Conservation (phyloP, 108 stramenopile genomes). For the Seminavis robusta region DNA sequence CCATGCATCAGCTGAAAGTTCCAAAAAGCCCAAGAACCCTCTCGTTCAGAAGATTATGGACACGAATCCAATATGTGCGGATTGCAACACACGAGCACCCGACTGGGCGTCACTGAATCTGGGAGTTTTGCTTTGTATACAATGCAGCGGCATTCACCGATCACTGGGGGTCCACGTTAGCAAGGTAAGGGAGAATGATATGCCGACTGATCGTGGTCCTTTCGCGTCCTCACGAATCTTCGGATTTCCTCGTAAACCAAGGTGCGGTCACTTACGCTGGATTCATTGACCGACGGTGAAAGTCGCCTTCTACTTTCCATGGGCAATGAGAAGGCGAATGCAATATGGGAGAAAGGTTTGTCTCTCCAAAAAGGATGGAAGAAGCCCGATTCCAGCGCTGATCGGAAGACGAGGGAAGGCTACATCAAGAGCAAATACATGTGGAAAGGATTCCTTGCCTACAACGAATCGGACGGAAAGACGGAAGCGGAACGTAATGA, state of each 20-base stretch:
- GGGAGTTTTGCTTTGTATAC: constrained; percentile 91
- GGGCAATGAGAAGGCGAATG: constrained; percentile 74
- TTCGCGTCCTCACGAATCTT: no score
- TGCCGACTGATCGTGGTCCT: no score
- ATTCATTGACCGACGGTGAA: constrained; percentile 62
- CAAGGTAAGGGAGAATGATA: constrained; percentile 87
- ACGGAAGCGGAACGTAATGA: constrained; percentile 50
- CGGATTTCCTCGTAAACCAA: no score
- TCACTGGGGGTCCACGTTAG: constrained; percentile 96
- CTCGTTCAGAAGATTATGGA: constrained; percentile 57
- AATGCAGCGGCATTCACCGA: constrained; percentile 97
- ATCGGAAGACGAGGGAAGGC: constrained; percentile 70
- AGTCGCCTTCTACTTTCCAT: constrained; percentile 50
- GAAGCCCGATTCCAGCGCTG: constrained; percentile 47
- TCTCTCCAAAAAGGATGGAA: constrained; percentile 80
- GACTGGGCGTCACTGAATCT: constrained; percentile 88
- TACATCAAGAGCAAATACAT: constrained; percentile 88
- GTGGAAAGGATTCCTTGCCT: constrained; percentile 84
- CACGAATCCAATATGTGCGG: constrained; percentile 71
- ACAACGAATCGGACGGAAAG: constrained; percentile 43
- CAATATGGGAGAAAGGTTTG: constrained; percentile 80
- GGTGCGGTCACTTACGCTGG: constrained; percentile 75
- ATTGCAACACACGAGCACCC: constrained; percentile 74
- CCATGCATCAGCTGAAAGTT: no score
- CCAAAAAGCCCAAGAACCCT: no score